Percentiles rank a stretch among this genome's conserved stretches.
Conservation (phyloP, 2,329 filamentous ascomycete species). For the Metarhizium humberi region DNA sequence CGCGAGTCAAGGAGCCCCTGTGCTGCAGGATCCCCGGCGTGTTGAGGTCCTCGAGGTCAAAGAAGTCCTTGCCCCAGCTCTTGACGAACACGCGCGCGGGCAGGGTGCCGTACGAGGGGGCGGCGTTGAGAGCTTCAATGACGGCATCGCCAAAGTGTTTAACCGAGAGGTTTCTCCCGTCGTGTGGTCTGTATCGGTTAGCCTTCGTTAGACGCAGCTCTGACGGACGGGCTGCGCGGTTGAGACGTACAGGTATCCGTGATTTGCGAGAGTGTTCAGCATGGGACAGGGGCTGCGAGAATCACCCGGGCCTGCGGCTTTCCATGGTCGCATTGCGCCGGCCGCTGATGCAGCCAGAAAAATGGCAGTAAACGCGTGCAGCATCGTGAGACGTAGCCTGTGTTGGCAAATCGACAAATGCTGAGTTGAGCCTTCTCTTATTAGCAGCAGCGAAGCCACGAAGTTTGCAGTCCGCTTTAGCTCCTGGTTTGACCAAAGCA, state of each 20-base stretch:
- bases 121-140: constrained; percentile 10
- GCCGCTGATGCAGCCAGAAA: not conserved
- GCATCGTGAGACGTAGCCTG: not conserved
- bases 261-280: constrained; percentile 15
- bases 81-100: constrained; percentile 6
- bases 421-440: not conserved
- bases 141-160: constrained; percentile 11
- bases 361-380: not conserved
- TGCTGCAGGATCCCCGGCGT: constrained; percentile 9
- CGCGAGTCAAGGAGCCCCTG: constrained; percentile 8
- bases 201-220: not conserved
- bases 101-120: constrained; percentile 1
- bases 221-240: not conserved
- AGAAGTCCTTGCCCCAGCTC: constrained; percentile 1
- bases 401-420: not conserved
- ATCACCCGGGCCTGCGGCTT: constrained; percentile 6
- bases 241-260: constrained; percentile 11
- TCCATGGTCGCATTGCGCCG: constrained; percentile 5
- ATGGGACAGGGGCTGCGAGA: constrained; percentile 14
- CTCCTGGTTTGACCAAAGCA: no score
- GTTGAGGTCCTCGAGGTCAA: constrained; percentile 9
- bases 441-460: not conserved
- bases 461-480: not conserved
- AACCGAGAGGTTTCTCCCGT: constrained; percentile 11
- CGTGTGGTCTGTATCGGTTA: constrained; percentile 6